Conservation (phyloP, 176 grass and related monocot species). For the Leersia perrieri region DNA sequence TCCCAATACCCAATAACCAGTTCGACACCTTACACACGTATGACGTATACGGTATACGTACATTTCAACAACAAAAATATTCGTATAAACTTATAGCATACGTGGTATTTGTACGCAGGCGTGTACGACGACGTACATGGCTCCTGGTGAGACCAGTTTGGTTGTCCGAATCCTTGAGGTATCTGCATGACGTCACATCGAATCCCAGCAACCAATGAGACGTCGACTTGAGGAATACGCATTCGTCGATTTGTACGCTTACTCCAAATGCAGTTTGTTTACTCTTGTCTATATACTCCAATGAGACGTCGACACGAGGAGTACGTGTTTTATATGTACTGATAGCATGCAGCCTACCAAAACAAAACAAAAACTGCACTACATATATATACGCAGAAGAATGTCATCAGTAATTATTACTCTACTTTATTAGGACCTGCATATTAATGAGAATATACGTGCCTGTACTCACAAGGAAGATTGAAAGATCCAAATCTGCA, state of each 20-base stretch:
- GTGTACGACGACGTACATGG: conserved; percentile 41
- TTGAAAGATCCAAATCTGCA: no score
- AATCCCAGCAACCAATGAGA: conserved; percentile 13
- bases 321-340: no score
- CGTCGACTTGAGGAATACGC: not conserved
- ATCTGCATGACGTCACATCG: conserved; percentile 49
- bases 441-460: not conserved
- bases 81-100: not conserved
- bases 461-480: not conserved
- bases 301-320: no score
- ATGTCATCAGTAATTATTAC: no score
- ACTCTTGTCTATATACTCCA: not conserved
- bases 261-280: not conserved
- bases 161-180: conserved; percentile 93
- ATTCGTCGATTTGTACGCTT: not conserved
- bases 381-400: no score
- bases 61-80: no score
- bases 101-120: not conserved
- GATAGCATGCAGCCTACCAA: no score
- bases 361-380: no score
- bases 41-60: not conserved
- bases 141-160: conserved; percentile 86
- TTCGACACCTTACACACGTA: conserved; percentile 60
- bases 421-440: no score
- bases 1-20: conserved; percentile 63